Evolutionary conservation across 768 basidiomycete genomes (phyloP).

Genomic region (Naematelia encephala): DNA sequence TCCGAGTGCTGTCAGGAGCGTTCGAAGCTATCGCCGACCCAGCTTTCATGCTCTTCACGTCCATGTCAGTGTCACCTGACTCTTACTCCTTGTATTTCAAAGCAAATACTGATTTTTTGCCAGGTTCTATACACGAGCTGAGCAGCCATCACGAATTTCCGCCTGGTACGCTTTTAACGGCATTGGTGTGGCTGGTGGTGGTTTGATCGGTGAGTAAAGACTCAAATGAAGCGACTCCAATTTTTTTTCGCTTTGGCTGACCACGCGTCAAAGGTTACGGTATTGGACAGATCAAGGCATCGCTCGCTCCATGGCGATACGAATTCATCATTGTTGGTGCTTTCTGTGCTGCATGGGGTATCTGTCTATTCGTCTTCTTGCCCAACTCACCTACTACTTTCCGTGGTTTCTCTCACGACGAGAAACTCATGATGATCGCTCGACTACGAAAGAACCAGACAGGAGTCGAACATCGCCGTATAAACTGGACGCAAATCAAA

Average conservation of each 20-base stretch:
- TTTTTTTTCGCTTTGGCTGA: neutral
- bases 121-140: slow-evolving; percentile 53
- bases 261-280: slow-evolving; percentile 51
- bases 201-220: slow-evolving; percentile 42
- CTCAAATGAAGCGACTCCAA: no score
- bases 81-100: no score
- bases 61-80: no score
- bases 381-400: slow-evolving; percentile 49
- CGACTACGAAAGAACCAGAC: slow-evolving; percentile 50
- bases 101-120: no score
- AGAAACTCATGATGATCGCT: slow-evolving; percentile 50
- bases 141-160: slow-evolving; percentile 53
- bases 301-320: slow-evolving; percentile 49
- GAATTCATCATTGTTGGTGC: slow-evolving; percentile 49
- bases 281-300: slow-evolving; percentile 50
- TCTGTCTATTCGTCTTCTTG: slow-evolving; percentile 41
- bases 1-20: slow-evolving; percentile 54
- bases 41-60: slow-evolving; percentile 52
- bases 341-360: slow-evolving; percentile 44
- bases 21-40: slow-evolving; percentile 53
- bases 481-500: slow-evolving; percentile 48
- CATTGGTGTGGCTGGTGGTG: slow-evolving; percentile 53
- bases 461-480: slow-evolving; percentile 46
- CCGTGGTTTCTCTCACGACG: slow-evolving; percentile 47
- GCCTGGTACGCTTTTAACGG: slow-evolving; percentile 54